phyloP scores from a whole-genome alignment of 2,329 filamentous ascomycete genomes.

The Calonectria hongkongensis region DNA sequence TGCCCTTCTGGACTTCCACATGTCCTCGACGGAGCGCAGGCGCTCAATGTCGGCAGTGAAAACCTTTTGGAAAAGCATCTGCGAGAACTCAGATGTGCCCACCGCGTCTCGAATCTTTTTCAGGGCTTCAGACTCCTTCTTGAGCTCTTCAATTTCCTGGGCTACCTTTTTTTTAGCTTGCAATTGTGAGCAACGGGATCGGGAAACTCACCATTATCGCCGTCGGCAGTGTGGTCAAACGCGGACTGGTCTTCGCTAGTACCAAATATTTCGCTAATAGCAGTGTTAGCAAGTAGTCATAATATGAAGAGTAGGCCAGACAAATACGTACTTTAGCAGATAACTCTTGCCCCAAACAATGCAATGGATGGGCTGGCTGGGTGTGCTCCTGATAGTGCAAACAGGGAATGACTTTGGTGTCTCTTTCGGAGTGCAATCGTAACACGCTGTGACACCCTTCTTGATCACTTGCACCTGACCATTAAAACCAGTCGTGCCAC shows the following conservation, averaged over 20 bases:
- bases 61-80: conserved; percentile 93
- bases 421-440: conserved; percentile 94
- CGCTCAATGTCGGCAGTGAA: conserved; percentile 90
- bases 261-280: conserved; percentile 85
- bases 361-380: conserved; percentile 97
- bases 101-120: conserved; percentile 88
- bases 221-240: conserved; percentile 86
- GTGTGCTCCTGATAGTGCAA: conserved; percentile 97
- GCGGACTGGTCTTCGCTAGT: conserved; percentile 89
- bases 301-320: conserved; percentile 36
- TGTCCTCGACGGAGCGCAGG: conserved; percentile 90
- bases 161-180: conserved; percentile 59
- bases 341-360: conserved; percentile 99
- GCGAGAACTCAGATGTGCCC: conserved; percentile 84
- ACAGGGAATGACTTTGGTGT: conserved; percentile 95
- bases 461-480: conserved; percentile 98
- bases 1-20: conserved; percentile 91
- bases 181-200: not conserved
- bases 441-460: conserved; percentile 93
- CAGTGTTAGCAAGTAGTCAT: conserved; percentile 22
- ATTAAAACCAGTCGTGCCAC: conserved; percentile 97
- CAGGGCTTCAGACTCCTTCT: conserved; percentile 87
- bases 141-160: conserved; percentile 90
- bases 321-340: conserved; percentile 79
- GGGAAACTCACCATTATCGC: conserved; percentile 80